A percentile compares a stretch with the other conserved stretches of the same genome.
Evolutionary conservation across 2,329 filamentous ascomycete species (phyloP).

Genomic region (Sarocladium kiliense): DNA sequence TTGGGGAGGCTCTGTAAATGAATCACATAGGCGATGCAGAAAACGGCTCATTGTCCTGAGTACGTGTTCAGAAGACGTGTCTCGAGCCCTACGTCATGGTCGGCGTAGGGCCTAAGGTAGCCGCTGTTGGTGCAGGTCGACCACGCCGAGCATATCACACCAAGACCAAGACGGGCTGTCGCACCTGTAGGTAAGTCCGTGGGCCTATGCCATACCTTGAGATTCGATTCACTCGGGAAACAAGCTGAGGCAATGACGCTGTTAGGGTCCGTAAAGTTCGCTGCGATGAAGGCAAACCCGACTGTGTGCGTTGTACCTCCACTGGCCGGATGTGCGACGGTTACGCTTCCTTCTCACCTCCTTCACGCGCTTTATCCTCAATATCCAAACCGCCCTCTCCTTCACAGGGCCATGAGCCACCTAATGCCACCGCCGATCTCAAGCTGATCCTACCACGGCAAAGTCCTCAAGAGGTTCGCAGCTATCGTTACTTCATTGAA

Average conservation of each 20-base stretch:
- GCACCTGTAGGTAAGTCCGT: not conserved
- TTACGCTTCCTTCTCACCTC: not conserved
- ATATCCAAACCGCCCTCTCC: no score
- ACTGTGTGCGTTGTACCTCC: not conserved
- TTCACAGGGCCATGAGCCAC: no score
- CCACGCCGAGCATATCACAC: not conserved
- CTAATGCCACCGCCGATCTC: not conserved
- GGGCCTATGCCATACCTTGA: not conserved
- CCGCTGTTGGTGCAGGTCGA: not conserved
- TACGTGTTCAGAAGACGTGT: no score
- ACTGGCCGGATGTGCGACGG: not conserved
- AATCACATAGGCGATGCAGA: not conserved
- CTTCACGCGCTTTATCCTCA: slow-evolving; percentile 7
- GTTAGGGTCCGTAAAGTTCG: not conserved
- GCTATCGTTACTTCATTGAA: slow-evolving; percentile 15
- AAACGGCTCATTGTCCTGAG: not conserved
- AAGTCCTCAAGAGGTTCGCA: slow-evolving; percentile 10
- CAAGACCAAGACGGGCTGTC: not conserved
- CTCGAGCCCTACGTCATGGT: not conserved
- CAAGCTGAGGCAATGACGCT: not conserved
- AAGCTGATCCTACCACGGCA: slow-evolving; percentile 9
- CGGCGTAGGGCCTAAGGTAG: not conserved
- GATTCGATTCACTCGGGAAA: not conserved
- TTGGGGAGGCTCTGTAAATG: no score
- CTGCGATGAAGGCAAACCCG: not conserved